Percentiles rank a stretch among this genome's conserved stretches.
Evolutionary conservation across 2,329 filamentous ascomycete species (phyloP).

Genomic region (Aspergillus ochraceus): DNA sequence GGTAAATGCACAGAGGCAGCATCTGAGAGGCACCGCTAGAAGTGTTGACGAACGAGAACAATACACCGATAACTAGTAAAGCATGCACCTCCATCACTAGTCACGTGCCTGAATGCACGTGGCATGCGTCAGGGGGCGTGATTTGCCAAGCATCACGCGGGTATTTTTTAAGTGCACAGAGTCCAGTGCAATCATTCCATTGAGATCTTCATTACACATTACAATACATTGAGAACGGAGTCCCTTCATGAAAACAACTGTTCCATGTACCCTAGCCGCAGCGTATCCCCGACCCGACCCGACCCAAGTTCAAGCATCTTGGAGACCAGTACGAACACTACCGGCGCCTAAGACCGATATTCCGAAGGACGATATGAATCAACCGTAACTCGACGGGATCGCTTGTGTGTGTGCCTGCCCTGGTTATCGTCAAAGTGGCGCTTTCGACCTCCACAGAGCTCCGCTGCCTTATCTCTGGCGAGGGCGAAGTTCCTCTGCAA

Average conservation of each 20-base stretch:
- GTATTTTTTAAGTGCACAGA: neutral
- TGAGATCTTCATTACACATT: neutral
- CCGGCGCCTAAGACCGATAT: neutral
- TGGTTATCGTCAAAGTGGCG: constrained; percentile 36
- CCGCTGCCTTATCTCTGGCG: constrained; percentile 36
- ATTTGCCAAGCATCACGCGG: constrained; percentile 9
- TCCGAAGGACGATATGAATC: constrained; percentile 28
- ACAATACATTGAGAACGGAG: neutral
- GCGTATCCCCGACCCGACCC: neutral
- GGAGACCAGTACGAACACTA: neutral
- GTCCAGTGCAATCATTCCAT: neutral
- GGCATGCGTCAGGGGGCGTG: constrained; percentile 7
- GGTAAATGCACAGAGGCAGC: neutral
- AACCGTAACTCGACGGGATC: constrained; percentile 9
- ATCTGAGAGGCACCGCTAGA: neutral
- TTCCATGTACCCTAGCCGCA: neutral
- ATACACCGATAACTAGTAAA: too few species aligned
- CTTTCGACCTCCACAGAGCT: constrained; percentile 40
- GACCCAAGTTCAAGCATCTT: neutral
- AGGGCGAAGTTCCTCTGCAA: constrained; percentile 33
- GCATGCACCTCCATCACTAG: neutral
- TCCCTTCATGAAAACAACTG: too few species aligned
- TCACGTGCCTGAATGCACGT: constrained; percentile 11
- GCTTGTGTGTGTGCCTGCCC: constrained; percentile 11
- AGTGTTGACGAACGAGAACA: neutral